phyloP scores from a whole-genome alignment of 768 basidiomycete species.

The Mycena kentingensis region DNA sequence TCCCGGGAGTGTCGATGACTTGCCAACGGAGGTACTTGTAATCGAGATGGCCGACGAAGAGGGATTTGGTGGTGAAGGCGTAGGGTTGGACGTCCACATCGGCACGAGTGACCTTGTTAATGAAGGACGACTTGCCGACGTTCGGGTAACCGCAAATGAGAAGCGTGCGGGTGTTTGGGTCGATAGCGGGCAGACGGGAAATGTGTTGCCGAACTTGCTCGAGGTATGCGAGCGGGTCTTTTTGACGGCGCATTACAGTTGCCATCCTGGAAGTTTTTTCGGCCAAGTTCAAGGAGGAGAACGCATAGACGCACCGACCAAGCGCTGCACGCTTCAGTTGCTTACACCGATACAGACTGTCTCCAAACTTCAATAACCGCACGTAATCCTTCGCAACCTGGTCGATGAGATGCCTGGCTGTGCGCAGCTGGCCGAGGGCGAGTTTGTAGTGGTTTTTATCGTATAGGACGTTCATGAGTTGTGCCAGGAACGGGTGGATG shows the following conservation, averaged over 20 bases:
- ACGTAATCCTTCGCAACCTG: constrained; percentile 97
- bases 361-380: constrained; percentile 95
- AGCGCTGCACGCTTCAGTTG: constrained; percentile 97
- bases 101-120: constrained; percentile 99
- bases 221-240: constrained; percentile 96
- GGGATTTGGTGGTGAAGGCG: constrained; percentile 98
- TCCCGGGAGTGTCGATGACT: constrained; percentile 98
- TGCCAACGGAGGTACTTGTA: constrained; percentile 99
- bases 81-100: constrained; percentile 99
- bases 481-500: constrained; percentile 93
- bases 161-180: constrained; percentile 96
- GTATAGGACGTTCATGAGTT: constrained; percentile 96
- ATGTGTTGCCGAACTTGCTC: constrained; percentile 99
- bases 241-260: constrained; percentile 97
- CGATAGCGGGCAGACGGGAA: constrained; percentile 95
- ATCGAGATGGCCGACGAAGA: constrained; percentile 98
- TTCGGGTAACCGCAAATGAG: constrained; percentile 99
- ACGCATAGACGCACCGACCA: constrained; percentile 74
- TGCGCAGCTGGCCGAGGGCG: constrained; percentile 94
- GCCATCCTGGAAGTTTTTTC: constrained; percentile 73
- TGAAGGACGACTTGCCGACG: constrained; percentile 98
- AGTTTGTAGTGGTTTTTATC: constrained; percentile 99
- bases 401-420: constrained; percentile 93
- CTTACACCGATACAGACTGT: constrained; percentile 96
- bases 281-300: neutral